These are phyloP conservation scores for Fraxinus excelsior DNA, from an alignment of 257 asterid species.

Conservation along the genomic window DNA sequence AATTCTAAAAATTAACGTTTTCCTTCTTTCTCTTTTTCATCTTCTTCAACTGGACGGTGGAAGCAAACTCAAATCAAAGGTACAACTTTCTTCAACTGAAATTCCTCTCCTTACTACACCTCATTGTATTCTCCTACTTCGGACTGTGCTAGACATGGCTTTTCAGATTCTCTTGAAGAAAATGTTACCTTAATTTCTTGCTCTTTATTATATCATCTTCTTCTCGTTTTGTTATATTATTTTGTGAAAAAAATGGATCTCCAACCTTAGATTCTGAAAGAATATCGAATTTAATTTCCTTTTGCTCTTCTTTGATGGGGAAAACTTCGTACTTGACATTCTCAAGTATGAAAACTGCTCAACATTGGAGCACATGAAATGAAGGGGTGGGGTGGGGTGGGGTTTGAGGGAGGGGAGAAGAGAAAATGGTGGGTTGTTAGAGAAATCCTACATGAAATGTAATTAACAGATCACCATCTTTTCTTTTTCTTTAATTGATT, in stretches of 20 bases:
- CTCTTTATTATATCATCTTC: neutral
- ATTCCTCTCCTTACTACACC: too few relatives aligned
- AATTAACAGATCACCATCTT: conserved; percentile 2
- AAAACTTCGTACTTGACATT: neutral
- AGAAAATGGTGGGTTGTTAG: conserved; percentile 12
- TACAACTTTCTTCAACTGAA: too few relatives aligned
- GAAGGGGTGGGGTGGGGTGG: neutral
- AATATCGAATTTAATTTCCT: neutral
- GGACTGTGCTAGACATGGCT: too few relatives aligned
- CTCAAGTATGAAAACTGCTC: neutral
- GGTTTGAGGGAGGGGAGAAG: neutral
- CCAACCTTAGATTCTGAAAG: neutral
- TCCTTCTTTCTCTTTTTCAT: too few relatives aligned
- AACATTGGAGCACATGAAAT: conserved; percentile 37
- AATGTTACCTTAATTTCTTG: too few relatives aligned
- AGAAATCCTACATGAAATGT: conserved; percentile 18
- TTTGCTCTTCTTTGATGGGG: neutral
- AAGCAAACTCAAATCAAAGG: too few relatives aligned
- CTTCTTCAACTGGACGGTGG: too few relatives aligned
- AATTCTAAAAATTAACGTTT: too few relatives aligned
- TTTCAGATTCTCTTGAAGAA: too few relatives aligned
- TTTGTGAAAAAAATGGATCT: neutral
- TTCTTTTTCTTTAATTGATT: neutral
- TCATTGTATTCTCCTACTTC: conserved; percentile 34
- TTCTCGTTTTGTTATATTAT: neutral